Base-by-base conservation (phyloP, 345 rosid genomes). In the Cardiospermum halicacabum region DNA sequence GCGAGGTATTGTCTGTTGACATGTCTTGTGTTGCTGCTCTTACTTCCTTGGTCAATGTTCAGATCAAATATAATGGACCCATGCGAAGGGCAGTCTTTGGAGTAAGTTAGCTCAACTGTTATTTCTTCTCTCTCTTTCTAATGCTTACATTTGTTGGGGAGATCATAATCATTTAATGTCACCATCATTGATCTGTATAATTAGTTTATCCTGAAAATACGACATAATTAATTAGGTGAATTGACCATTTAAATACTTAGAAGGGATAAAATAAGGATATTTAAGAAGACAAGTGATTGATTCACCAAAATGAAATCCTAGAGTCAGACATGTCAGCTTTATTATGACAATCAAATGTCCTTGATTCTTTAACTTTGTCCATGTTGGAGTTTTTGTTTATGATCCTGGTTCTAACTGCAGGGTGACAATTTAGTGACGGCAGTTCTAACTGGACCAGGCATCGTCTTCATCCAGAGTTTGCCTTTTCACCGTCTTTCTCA, bases 381-480 rank as follows among this genome's bases (percentile, higher is more conserved):
- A 32, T 36, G 1, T 18, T 26, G 53, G 49, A 42, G 7, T 22
- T 55, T 39, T 11, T 53, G 43, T 30, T 40, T 6, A 53, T 26
- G 18, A 48, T 31, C 26, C 4, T 59, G 62, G 16, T 75, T n/a
- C 72, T 43, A 64, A 69, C 64, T 72, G 73, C 81, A 94, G 97
- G 96, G 96, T 63, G 99, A 91, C 45, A 91, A 89, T 77, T 67
- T 87, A 66, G 88, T 91, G 40, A 91, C 92, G 18, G 96, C 96
- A 1, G 70, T 83, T 25, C 79, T 91, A 59, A 91, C 96, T 8
- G 99, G 99, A 65, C 99, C 99, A 11, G 97, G 99, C 69, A 91
- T 94, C 4, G 99, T 94, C 64, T 94, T 94, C 82, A 89, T 91
- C 70, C 99, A 94, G 70, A 94, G 97, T 70, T 74, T 94, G 65